Evolutionary conservation across 1,284 basidiomycete species (phyloP).

Genomic region (Ceratobasidium theobromae): DNA sequence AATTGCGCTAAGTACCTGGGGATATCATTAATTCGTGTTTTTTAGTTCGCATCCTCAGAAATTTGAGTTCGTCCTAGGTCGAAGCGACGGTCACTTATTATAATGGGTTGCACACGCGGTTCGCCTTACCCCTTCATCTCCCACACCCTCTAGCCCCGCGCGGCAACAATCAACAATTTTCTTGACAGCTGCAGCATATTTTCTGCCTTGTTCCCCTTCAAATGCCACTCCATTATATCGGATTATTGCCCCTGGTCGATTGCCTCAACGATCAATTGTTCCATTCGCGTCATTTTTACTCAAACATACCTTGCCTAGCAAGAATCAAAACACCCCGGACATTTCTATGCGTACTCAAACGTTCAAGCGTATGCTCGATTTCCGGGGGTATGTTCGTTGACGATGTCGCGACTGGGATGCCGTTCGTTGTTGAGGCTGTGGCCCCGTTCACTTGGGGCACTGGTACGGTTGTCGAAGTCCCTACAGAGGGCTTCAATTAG

Average conservation of each 20-base stretch:
- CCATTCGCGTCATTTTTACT: background rate
- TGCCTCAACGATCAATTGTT: constrained; percentile 53
- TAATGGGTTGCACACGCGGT: background rate
- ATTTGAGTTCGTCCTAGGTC: constrained; percentile 77
- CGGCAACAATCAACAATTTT: constrained; percentile 77
- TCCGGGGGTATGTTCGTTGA: constrained; percentile 53
- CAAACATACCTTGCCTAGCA: constrained; percentile 45
- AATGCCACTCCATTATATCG: constrained; percentile 83
- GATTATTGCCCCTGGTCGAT: constrained; percentile 58
- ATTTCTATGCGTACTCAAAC: constrained; percentile 77
- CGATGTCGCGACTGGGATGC: background rate
- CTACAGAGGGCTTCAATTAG: constrained; percentile 26
- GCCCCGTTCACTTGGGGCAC: constrained; percentile 6
- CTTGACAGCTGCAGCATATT: constrained; percentile 76
- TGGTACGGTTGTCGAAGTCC: background rate
- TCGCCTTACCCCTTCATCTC: constrained; percentile 56
- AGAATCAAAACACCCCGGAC: constrained; percentile 88
- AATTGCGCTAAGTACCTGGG: constrained; percentile 65
- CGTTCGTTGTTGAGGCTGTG: background rate
- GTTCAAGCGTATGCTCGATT: constrained; percentile 72
- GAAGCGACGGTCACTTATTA: background rate
- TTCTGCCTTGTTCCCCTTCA: constrained; percentile 79
- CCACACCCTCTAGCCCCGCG: constrained; percentile 68
- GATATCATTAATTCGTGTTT: constrained; percentile 93
- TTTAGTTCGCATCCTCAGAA: constrained; percentile 88